Percentiles rank a stretch among this genome's conserved stretches.
Conservation (phyloP, 2,329 filamentous ascomycete species). For the Colletotrichum simmondsii region DNA sequence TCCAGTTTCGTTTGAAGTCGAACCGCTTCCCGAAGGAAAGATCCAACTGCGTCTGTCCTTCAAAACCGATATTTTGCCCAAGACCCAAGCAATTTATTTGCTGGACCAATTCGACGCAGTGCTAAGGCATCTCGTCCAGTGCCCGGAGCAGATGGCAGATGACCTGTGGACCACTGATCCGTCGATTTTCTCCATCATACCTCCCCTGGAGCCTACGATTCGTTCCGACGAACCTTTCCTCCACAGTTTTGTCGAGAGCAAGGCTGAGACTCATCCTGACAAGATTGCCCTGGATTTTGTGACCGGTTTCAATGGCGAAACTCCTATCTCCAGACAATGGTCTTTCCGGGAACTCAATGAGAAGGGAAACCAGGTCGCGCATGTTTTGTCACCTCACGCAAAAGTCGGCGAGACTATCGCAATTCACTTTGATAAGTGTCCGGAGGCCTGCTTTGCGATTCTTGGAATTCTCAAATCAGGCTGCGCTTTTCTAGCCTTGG, state of each 20-base stretch:
- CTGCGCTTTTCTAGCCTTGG: slow-evolving; percentile 83
- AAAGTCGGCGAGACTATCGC: slow-evolving; percentile 72
- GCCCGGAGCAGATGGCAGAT: slow-evolving; percentile 53
- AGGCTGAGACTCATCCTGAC: slow-evolving; percentile 65
- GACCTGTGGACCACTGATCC: slow-evolving; percentile 46
- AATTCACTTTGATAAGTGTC: slow-evolving; percentile 86
- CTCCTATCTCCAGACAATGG: slow-evolving; percentile 68
- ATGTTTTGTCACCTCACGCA: slow-evolving; percentile 66
- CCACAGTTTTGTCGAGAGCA: slow-evolving; percentile 81
- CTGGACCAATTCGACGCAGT: slow-evolving; percentile 78
- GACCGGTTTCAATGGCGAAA: slow-evolving; percentile 59
- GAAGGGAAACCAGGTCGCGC: slow-evolving; percentile 78
- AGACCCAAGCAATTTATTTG: slow-evolving; percentile 73
- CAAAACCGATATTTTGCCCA: slow-evolving; percentile 71
- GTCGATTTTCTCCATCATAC: slow-evolving; percentile 71
- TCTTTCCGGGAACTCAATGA: slow-evolving; percentile 78
- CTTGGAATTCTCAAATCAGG: slow-evolving; percentile 85
- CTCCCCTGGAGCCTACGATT: slow-evolving; percentile 68
- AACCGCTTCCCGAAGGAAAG: slow-evolving; percentile 59
- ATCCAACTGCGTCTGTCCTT: slow-evolving; percentile 76
- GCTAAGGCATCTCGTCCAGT: slow-evolving; percentile 67
- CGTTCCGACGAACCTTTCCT: slow-evolving; percentile 69
- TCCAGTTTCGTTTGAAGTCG: slow-evolving; percentile 82
- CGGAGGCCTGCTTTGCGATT: slow-evolving; percentile 85
- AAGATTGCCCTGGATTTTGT: slow-evolving; percentile 82